Conservation (phyloP, 345 rosid genomes). For the Mangifera indica region DNA sequence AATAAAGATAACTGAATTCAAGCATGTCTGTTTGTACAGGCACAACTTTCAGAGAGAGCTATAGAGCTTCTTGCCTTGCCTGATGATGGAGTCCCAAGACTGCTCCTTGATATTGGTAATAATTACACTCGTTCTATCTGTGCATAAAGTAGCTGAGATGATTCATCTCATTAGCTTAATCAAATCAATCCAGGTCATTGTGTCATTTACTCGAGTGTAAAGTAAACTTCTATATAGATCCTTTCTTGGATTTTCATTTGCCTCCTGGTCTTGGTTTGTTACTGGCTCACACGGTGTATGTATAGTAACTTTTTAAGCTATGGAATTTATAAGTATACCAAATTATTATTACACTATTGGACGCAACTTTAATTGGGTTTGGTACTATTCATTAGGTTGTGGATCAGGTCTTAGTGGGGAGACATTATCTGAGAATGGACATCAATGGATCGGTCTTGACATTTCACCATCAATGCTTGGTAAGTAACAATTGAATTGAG, state of each 20-base stretch:
- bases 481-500: slow-evolving; percentile 25
- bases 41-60: slow-evolving; percentile 87
- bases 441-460: slow-evolving; percentile 90
- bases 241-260: neutral
- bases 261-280: neutral
- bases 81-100: slow-evolving; percentile 69
- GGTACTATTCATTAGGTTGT: slow-evolving; percentile 50
- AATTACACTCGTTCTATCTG: neutral
- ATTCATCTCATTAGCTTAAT: neutral
- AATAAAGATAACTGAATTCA: neutral
- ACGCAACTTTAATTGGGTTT: neutral
- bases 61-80: slow-evolving; percentile 91
- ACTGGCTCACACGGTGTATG: neutral
- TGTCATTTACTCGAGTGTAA: neutral
- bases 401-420: slow-evolving; percentile 97
- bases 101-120: slow-evolving; percentile 86
- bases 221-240: neutral
- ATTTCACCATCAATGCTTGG: slow-evolving; percentile 90
- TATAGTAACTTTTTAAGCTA: neutral
- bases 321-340: neutral
- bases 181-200: neutral
- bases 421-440: slow-evolving; percentile 77
- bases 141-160: neutral
- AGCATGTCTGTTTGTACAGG: slow-evolving; percentile 33
- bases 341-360: neutral